Evolutionary conservation across 1,139 yeast genomes (phyloP), one percentile per base, ranked within the genome.

Genomic region (Suhomyces wounanorum): DNA sequence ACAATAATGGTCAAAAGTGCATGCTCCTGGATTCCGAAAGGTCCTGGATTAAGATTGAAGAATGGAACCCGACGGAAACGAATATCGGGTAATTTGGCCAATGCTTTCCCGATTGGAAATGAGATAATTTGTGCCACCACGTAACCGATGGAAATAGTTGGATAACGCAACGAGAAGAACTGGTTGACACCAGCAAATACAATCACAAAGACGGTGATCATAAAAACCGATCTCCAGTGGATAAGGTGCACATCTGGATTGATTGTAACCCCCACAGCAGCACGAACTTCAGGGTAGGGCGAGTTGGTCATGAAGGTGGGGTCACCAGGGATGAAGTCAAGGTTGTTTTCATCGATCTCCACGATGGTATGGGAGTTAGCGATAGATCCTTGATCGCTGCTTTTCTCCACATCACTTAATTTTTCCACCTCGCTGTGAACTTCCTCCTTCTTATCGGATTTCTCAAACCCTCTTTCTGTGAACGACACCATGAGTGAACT

Each of bases 41-140:
- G 65, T 2, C 65, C 66, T 0, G 81, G 81, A 50, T 77, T 78
- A 41, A 75, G 55, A 48, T 69, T 63, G 52, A 70, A 65, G 44
- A 56, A 58, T 6, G 59, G 58, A 10, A 49, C 52, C 21, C 58
- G 51, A 13, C 55, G 50, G 43, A 64, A 65, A 43, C 58, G 60
- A 49, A 62, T 52, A 47, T 68, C 66, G 1, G 69, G 68, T 3
- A 65, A 48, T 30, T 48, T 48, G 36, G 59, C 62, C 55, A 63
- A 54, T 3, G 50, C 48, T 33, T 52, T 55, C 1, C 70, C 69
- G 2, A 62, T 50, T 4, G 70, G 69, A 40, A 51, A 66, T 7
- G 68, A 59, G 17, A 66, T 49, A 35, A 66, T 56, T 46, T 60
- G 65, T 10, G 63, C 66, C 26, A 66, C 70, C 44, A 63, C 56